phyloP scores from a whole-genome alignment of 2,329 filamentous ascomycete species.

The Fusarium transvaalense region DNA sequence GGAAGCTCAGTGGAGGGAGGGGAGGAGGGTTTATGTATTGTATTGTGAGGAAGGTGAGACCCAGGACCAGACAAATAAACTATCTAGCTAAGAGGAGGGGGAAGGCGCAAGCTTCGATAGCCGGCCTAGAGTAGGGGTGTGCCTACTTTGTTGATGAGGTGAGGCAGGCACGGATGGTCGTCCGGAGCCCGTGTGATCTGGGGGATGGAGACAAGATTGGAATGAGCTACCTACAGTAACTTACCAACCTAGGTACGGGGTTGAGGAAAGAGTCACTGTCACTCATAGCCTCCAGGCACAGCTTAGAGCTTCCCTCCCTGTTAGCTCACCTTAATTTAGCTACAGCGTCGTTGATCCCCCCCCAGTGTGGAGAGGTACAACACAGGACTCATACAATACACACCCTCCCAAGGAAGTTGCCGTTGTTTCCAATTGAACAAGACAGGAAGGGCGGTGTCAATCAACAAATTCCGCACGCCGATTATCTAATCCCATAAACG shows the following conservation, averaged over 20 bases:
- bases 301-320: constrained; percentile 19
- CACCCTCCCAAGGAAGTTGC: constrained; percentile 11
- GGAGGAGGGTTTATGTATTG: constrained; percentile 37
- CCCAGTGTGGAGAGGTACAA: constrained; percentile 23
- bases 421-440: constrained; percentile 11
- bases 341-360: constrained; percentile 28
- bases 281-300: constrained; percentile 12
- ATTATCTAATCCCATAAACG: constrained; percentile 2
- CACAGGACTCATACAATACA: not conserved
- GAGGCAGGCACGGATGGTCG: constrained; percentile 26
- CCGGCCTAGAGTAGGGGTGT: constrained; percentile 1
- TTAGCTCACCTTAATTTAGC: constrained; percentile 35
- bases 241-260: constrained; percentile 1
- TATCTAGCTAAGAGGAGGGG: constrained; percentile 19
- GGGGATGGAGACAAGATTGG: constrained; percentile 21
- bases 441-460: constrained; percentile 28
- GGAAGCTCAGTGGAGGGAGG: constrained; percentile 25
- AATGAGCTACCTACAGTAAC: constrained; percentile 25
- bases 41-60: constrained; percentile 11
- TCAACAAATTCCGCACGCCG: constrained; percentile 4
- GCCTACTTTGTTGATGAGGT: constrained; percentile 11
- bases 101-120: constrained; percentile 29
- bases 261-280: constrained; percentile 24
- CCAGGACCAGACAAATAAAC: constrained; percentile 16
- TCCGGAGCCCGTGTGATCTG: constrained; percentile 35